Conservation (phyloP, 83 land plant genomes). For the Thuja plicata region DNA sequence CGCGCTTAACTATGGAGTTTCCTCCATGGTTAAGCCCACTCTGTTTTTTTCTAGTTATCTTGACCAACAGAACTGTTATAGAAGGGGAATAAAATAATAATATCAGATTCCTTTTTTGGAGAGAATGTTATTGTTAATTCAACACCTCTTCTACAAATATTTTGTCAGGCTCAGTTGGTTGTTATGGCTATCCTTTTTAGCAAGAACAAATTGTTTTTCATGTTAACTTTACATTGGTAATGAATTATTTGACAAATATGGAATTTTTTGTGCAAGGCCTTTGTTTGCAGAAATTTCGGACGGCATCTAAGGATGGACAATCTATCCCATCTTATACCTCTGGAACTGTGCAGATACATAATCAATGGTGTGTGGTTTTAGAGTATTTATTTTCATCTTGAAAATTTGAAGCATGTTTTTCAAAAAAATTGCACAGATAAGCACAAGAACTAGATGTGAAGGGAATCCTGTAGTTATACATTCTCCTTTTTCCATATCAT, state of each 20-base stretch:
- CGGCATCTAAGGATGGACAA: slow-evolving; percentile 32
- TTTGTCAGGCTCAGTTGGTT: neutral
- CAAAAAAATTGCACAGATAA: neutral
- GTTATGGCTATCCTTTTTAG: neutral
- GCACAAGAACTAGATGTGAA: neutral
- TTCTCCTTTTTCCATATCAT: neutral
- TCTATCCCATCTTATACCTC: slow-evolving; percentile 37
- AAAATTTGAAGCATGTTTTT: neutral
- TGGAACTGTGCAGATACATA: slow-evolving; percentile 36
- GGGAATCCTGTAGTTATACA: neutral
- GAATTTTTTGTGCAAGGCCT: slow-evolving; percentile 36
- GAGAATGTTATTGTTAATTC: neutral
- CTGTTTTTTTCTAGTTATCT: neutral
- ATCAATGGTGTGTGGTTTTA: slow-evolving; percentile 41
- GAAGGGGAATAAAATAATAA: neutral
- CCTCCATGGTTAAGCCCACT: too few species aligned
- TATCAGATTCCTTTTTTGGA: neutral
- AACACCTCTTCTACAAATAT: neutral
- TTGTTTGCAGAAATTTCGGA: slow-evolving; percentile 43
- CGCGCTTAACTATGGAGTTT: too few species aligned
- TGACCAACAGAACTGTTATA: neutral
- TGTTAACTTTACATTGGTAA: neutral
- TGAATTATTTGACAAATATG: neutral
- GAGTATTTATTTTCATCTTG: neutral
- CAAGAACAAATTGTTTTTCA: neutral